Evolutionary conservation across 2,329 filamentous ascomycete genomes (phyloP), one percentile per base, ranked within the genome.

Genomic region (Aureobasidium sp.): DNA sequence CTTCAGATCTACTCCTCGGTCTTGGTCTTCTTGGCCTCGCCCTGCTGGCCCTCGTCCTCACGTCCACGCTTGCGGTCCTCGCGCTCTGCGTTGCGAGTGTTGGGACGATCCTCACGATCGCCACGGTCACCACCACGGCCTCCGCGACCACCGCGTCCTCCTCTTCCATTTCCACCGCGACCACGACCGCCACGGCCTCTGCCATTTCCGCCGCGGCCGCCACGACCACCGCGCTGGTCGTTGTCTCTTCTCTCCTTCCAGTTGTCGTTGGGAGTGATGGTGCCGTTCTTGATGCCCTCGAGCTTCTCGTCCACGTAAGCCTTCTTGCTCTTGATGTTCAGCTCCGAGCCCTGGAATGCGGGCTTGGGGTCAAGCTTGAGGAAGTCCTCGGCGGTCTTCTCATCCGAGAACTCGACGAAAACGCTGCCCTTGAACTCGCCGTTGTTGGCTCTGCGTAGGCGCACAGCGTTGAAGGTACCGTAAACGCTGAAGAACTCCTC

Each of bases 351-450:
- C 74, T 96, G 86, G 85, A 86, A 99, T 73, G 87, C 84, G 63
- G 94, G 94, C 74, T 88, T 86, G 22, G 90, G 87, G 60, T 96
- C 88, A 44, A 91, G 78, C 15, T 79, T 85, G 64, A 97, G 78
- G 77, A 99, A 99, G 63, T 85, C 85, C 73, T 91, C 82, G 69
- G 90, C 87, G 24, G 85, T 82, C 67, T 95, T 90, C 70, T 91
- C 87, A 54, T 84, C 84, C 65, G 84, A 82, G 74, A 97, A 99
- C 75, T 97, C 93, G 67, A 96, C 90, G 72, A 97, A 97, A 63
- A 96, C 90, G 67, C 91, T 96, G 68, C 93, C 91, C 82, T 99
- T 99, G 86, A 97, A 99, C 58, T 82, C 77, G 70, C 85, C 86
- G 64, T 86, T 79, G 47, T 80, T 81, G 42, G 15, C 11, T 67